Conservation (phyloP, 306 rosid species). For the Argentina anserina region DNA sequence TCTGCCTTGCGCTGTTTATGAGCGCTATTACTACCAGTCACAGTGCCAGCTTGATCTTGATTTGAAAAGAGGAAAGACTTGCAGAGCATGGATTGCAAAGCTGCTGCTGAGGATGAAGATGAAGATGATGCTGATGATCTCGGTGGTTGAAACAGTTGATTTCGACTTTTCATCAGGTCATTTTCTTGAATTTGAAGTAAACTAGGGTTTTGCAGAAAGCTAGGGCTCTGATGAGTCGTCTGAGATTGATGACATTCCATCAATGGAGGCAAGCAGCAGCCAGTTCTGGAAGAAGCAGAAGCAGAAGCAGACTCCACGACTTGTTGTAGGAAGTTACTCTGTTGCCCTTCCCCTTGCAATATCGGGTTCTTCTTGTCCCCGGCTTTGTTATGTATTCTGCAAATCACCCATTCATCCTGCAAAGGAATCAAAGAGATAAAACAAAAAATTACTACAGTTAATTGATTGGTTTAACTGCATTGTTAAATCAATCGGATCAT, state of each 20-base stretch:
- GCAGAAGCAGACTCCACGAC: constrained; percentile 12
- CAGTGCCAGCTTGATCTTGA: constrained; percentile 25
- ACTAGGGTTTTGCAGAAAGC: not conserved
- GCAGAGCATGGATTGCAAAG: constrained; percentile 31
- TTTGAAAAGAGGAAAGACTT: constrained; percentile 35
- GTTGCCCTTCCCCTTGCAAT: constrained; percentile 19
- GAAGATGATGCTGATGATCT: not conserved
- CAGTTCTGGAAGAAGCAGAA: not conserved
- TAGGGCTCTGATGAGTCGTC: not conserved
- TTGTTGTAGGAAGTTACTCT: constrained; percentile 8
- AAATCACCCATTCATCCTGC: constrained; percentile 91
- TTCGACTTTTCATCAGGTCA: not conserved
- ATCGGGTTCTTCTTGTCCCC: constrained; percentile 46
- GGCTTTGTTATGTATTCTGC: constrained; percentile 66
- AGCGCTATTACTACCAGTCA: not conserved
- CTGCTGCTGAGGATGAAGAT: constrained; percentile 1
- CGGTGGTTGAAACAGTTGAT: not conserved
- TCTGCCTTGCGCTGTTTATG: constrained; percentile 37
- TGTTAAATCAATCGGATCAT: constrained; percentile 2
- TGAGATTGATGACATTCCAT: constrained; percentile 25
- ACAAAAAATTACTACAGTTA: not conserved
- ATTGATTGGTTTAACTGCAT: not conserved
- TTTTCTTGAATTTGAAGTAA: not conserved
- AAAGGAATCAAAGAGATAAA: not conserved
- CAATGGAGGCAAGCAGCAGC: constrained; percentile 30